Evolutionary conservation across 1,284 basidiomycete genomes (phyloP).

Genomic region (Heliocybe sulcata): DNA sequence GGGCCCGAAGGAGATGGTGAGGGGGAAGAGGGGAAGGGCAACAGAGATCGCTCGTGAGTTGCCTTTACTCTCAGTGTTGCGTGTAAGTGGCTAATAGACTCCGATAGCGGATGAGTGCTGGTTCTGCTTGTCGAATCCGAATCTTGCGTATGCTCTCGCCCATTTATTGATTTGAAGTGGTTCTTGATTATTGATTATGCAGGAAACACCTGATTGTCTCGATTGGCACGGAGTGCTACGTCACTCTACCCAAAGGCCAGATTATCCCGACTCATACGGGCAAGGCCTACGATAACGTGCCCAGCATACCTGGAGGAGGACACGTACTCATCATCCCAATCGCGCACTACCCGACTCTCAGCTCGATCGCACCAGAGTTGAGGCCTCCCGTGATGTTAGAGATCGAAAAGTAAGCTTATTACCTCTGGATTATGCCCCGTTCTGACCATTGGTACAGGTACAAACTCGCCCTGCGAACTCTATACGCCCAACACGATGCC

Average conservation of each 20-base stretch:
- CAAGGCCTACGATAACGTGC: conserved; percentile 28
- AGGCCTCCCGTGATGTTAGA: conserved; percentile 73
- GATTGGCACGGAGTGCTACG: conserved; percentile 88
- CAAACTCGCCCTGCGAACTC: conserved; percentile 65
- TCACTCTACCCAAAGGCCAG: conserved; percentile 91
- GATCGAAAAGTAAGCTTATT: conserved; percentile 51
- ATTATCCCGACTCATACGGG: conserved; percentile 72
- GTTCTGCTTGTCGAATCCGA: conserved; percentile 94
- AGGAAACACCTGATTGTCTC: conserved; percentile 93
- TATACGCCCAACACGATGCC: conserved; percentile 68
- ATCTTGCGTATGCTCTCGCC: conserved; percentile 54
- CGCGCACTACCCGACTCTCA: conserved; percentile 55
- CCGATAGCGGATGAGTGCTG: conserved; percentile 82
- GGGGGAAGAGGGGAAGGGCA: conserved; percentile 44
- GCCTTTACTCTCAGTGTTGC: conserved; percentile 11
- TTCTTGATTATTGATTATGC: conserved; percentile 8
- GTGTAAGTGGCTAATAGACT: background rate
- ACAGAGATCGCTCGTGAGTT: conserved; percentile 76
- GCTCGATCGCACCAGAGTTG: conserved; percentile 66
- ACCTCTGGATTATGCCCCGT: background rate
- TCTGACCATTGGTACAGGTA: conserved; percentile 38
- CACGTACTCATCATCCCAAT: conserved; percentile 90
- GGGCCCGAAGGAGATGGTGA: conserved; percentile 30
- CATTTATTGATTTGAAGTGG: background rate
- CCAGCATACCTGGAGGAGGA: conserved; percentile 82